Base-by-base conservation (phyloP, 1,139 yeast genomes). In the Pichia inconspicua region DNA sequence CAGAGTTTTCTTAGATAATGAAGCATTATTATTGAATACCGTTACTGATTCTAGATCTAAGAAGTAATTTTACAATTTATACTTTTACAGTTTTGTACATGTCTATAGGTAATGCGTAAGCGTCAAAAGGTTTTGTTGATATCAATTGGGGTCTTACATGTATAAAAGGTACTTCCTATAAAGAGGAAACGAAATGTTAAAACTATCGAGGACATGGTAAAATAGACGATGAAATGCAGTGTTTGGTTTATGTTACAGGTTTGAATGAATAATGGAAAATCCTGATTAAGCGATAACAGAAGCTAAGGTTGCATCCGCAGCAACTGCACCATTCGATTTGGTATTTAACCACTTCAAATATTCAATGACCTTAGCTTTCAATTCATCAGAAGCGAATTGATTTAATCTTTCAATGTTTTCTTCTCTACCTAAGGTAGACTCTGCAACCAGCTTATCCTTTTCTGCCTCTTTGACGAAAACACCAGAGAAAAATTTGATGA, bases 1-100 rank as follows among this genome's bases (percentile, higher is more conserved):
- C 80, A 82, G 81, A 66, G 88, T 92, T 61, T 75, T 90, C 63
- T 78, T 92, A 64, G 97, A 92, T 66, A 89, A 87, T 66, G 96
- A 88, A 68, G 84, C 97, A 25, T 78, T 94, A 66, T 76, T 92
- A 67, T 78, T 92, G 67, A 88, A 90, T 69, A 94, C 97, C 28
- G 82, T 85, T 45, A 72, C 82, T 47, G 96, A 88, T 67, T 64
- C 76, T 36, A 74, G 82, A 60, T 50, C 54, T 9, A 56, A 54
- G 44, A 59, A 60, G 53, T 61, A 49, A 46, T 2, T 15, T 17
- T 5, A 10, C 28, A 36, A 22, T 31, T 15, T 30, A 15, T 14
- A 19, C 11, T 15, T 15, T 10, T 31, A 8, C 15, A 2, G 15
- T 30, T 17, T 38, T 41, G 39, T 46, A 36, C 32, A 46, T 34